A percentile compares a stretch with the other conserved stretches of the same genome.
These are phyloP conservation scores for Amylocarpus encephaloides DNA, from an alignment of 2,329 filamentous ascomycete genomes.

Conservation along the genomic window DNA sequence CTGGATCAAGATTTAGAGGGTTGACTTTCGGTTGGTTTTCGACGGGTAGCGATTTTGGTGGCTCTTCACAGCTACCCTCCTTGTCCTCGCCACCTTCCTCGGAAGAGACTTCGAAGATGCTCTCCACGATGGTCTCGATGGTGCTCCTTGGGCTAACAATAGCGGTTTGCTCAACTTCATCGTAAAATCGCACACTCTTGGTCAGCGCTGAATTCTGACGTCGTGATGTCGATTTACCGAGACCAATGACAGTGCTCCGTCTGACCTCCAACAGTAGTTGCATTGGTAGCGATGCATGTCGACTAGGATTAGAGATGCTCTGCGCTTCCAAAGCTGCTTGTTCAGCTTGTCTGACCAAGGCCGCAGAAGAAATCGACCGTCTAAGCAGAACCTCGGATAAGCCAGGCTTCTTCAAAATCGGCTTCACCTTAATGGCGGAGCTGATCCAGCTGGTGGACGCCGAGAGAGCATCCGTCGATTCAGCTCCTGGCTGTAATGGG, in stretches of 20 bases:
- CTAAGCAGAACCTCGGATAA: slow-evolving; percentile 2
- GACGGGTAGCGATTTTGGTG: not conserved
- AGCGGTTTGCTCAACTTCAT: not conserved
- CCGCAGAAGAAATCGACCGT: slow-evolving; percentile 1
- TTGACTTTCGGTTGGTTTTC: not conserved
- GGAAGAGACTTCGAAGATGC: not conserved
- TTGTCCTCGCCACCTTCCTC: not conserved
- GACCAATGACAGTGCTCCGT: not conserved
- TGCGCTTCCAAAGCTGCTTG: not conserved
- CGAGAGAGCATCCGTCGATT: not conserved
- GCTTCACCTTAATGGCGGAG: not conserved
- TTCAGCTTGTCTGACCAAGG: not conserved
- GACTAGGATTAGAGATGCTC: not conserved
- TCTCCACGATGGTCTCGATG: not conserved
- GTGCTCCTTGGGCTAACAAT: not conserved
- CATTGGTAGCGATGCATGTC: not conserved
- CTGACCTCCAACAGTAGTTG: not conserved
- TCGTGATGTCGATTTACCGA: not conserved
- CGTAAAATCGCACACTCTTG: slow-evolving; percentile 3
- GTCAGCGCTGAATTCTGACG: not conserved
- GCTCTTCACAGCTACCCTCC: not conserved
- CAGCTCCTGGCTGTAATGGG: slow-evolving; percentile 45
- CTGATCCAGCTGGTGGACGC: not conserved
- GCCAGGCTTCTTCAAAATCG: slow-evolving; percentile 8
- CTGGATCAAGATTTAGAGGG: not conserved